phyloP scores from a whole-genome alignment of 331 rosid genomes.

The Saraca asoca region DNA sequence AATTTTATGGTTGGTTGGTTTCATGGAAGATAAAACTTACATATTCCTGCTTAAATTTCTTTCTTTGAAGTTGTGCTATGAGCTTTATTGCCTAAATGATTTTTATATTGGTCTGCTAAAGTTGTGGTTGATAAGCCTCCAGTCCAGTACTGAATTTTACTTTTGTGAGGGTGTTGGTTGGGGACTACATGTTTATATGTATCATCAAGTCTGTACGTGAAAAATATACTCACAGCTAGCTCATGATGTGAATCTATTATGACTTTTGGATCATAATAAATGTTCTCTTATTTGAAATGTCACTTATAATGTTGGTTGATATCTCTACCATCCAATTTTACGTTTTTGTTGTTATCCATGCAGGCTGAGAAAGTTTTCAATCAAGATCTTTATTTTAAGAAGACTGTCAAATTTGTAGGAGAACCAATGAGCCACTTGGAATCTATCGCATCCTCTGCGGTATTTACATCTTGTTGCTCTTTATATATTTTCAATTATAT shows the following conservation, averaged over 20 bases:
- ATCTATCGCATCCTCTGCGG: slow-evolving; percentile 99
- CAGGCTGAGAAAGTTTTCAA: slow-evolving; percentile 98
- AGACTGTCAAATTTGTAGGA: slow-evolving; percentile 86
- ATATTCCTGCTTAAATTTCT: slow-evolving; percentile 2
- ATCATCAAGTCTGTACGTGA: slow-evolving; percentile 26
- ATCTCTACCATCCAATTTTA: slow-evolving; percentile 29
- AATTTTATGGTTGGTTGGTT: slow-evolving; percentile 26
- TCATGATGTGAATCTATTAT: slow-evolving; percentile 14
- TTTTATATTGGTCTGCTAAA: slow-evolving; percentile 14
- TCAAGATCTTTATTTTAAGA: slow-evolving; percentile 94
- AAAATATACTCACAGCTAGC: neutral
- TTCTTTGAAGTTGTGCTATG: slow-evolving; percentile 2
- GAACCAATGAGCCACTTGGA: slow-evolving; percentile 99
- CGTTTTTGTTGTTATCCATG: slow-evolving; percentile 28
- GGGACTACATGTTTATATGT: neutral
- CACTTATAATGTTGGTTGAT: slow-evolving; percentile 21
- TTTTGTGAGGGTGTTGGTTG: slow-evolving; percentile 15
- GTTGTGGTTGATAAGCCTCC: slow-evolving; percentile 28
- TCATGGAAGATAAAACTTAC: neutral
- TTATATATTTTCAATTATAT: slow-evolving; percentile 7
- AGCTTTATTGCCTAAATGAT: slow-evolving; percentile 18
- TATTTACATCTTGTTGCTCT: slow-evolving; percentile 38
- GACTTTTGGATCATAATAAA: slow-evolving; percentile 5
- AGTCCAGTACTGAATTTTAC: neutral
- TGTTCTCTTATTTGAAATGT: slow-evolving; percentile 24